A percentile compares a stretch with the other conserved stretches of the same genome.
Evolutionary conservation across 768 basidiomycete genomes (phyloP).

Genomic region (Collybia sordida): DNA sequence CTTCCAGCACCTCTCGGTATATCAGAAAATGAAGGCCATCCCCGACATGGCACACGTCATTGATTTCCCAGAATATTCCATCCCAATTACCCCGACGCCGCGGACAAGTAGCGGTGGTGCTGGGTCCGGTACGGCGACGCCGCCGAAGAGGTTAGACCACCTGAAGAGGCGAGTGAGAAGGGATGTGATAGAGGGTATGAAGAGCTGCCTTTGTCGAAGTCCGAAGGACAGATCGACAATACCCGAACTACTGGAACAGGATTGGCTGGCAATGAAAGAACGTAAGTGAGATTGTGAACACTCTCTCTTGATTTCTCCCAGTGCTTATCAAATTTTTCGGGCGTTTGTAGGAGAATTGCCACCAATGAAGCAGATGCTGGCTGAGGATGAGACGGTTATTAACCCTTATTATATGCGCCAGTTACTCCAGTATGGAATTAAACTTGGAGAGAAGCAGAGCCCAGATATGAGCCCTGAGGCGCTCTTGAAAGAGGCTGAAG

Average conservation of each 20-base stretch:
- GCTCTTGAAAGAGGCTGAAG: constrained; percentile 57
- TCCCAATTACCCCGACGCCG: constrained; percentile 47
- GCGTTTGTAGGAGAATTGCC: constrained; percentile 22
- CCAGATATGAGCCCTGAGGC: constrained; percentile 44
- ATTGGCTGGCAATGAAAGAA: constrained; percentile 72
- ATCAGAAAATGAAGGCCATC: constrained; percentile 93
- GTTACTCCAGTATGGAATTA: constrained; percentile 69
- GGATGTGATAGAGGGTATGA: constrained; percentile 81
- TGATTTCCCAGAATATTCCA: constrained; percentile 74
- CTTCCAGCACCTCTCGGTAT: constrained; percentile 81
- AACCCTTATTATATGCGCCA: constrained; percentile 81
- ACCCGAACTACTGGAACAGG: constrained; percentile 79
- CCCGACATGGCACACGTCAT: constrained; percentile 77
- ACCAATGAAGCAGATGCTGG: constrained; percentile 31
- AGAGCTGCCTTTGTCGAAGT: constrained; percentile 73
- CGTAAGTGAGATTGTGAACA: constrained; percentile 32
- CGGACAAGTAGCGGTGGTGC: constrained; percentile 24
- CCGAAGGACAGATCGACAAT: constrained; percentile 88
- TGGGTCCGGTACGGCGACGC: constrained; percentile 27
- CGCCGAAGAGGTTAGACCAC: constrained; percentile 64
- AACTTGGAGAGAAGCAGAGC: constrained; percentile 44
- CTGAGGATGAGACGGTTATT: constrained; percentile 66
- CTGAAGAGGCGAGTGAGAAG: constrained; percentile 67
- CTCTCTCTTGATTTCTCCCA: neutral
- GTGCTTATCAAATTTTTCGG: neutral